Base-by-base conservation (phyloP, 768 basidiomycete species). In the Vararia minispora region DNA sequence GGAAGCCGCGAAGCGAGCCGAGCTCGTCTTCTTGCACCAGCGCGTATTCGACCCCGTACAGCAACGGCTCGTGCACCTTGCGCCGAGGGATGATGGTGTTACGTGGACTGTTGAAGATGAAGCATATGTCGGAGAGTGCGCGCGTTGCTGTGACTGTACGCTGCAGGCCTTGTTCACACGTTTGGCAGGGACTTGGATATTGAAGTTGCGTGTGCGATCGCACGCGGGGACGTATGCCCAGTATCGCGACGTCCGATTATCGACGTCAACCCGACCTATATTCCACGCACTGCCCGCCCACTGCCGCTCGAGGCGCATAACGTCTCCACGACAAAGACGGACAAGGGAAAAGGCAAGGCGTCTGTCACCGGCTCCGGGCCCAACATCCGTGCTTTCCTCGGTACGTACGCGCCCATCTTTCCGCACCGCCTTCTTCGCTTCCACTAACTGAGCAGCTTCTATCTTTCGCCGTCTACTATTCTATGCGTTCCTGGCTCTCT, bases 11-110 rank as follows among this genome's bases (percentile, higher is more conserved):
- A 61, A 64, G 41, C 61, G 84, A 37, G 91, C 95, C 5, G 91
- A 98, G 56, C 79, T 80, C 47, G 92, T 88, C 37, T 99, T 98
- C 54, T 63, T 86, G 36, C 80, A 97, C 58, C 95, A 98, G 52
- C 68, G 90, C 39, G 90, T 97, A 28, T 99, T 84, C 57, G 81
- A 87, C 58, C 90, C 94, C 0, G 45, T 61, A 16, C 46, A 62
- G 24, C 65, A 78, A 56, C 64, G 57, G 40, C 62, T 98, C 11
- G 80, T 88, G 1, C 72, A 84, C 53, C 58, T 98, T 42, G 76
- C 69, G 18, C 72, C 76, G 2, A 52, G 71, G 6, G 66, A 83
- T 0, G 67, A 62, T 23, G 68, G 52, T n/a, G 65, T 60, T 17
- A 51, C 59, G 5, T 79, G 74, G 70, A 69, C 72, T 47, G 64